Base-by-base conservation (phyloP, 73 alveolate species). In the Urostyla sp. region DNA sequence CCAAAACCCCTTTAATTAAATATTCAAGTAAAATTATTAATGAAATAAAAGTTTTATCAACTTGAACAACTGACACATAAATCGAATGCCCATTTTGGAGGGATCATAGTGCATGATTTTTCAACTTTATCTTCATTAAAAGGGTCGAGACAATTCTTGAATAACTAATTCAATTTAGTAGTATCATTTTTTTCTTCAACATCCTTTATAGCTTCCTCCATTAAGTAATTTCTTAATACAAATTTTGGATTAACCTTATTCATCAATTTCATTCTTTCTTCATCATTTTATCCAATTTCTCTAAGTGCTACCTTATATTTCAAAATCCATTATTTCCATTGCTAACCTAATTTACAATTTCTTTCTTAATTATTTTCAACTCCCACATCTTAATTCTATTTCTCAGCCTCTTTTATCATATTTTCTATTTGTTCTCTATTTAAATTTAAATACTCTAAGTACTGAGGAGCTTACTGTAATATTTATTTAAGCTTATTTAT, bases 21-120 rank as follows among this genome's bases (percentile, higher is more conserved):
- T 11, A 40, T 16, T 16, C 52, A 11, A 11, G 52, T 16, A 40
- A 10, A 11, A 40, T 40, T 16, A 10, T 13, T 8, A 50, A 8
- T 50, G 31, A 50, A 50, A 50, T 13, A 50, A 13, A 13, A 13
- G 20, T 13, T 31, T 18, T 18, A 43, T 66, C 80, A 66, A 44
- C 80, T 66, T 13, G 94, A 87, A 67, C 94, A 90, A 26, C 90
- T 66, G 6, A 90, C 96, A 60, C 94, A 87, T 4, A 86, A 27
- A 20, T 87, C 91, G 51, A 67, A 72, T 11, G 92, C 91, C 79
- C 92, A 87, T 32, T 30, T 36, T 11, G 94, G 94, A 53, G 90
- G 74, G 8, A 67, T 50, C 36, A 52, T n/a, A 10, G 80, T 50
- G 51, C 75, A 59, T 30, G 67, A 26, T 13, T 87, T 76, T 32